A percentile compares a stretch with the other conserved stretches of the same genome.
phyloP scores from a whole-genome alignment of 257 asterid genomes.

The Gardenia jasminoides region DNA sequence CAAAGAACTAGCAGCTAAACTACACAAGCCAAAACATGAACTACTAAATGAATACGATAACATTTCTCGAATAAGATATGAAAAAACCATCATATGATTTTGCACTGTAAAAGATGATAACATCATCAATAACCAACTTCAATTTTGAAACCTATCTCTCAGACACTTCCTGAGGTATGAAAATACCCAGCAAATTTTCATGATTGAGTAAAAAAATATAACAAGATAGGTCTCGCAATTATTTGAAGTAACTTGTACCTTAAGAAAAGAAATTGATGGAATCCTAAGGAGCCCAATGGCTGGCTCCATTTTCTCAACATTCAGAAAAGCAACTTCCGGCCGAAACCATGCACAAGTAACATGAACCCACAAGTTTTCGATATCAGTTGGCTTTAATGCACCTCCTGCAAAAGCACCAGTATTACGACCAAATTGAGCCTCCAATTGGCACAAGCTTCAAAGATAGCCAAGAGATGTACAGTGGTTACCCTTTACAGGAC shows the following conservation, averaged over 20 bases:
- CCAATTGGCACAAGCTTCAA: neutral
- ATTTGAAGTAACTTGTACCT: constrained; percentile 43
- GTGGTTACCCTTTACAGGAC: constrained; percentile 86
- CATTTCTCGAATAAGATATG: neutral
- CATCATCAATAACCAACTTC: too few relatives aligned
- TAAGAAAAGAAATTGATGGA: constrained; percentile 62
- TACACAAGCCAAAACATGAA: constrained; percentile 6
- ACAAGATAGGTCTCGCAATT: neutral
- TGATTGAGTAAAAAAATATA: neutral
- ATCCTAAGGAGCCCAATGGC: constrained; percentile 78
- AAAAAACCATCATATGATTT: neutral
- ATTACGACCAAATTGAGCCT: neutral
- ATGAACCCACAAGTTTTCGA: constrained; percentile 83
- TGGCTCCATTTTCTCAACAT: constrained; percentile 89
- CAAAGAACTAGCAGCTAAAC: neutral
- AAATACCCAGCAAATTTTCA: constrained; percentile 11
- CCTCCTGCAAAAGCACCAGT: constrained; percentile 63
- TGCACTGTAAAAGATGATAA: neutral
- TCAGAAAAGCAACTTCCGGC: constrained; percentile 77
- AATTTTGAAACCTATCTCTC: neutral
- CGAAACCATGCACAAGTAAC: constrained; percentile 95
- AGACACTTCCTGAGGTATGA: neutral
- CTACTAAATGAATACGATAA: neutral
- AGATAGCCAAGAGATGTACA: neutral
- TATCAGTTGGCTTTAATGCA: constrained; percentile 89